Base-by-base conservation (phyloP, 129 eudicot species). In the Pittosporum tobira region DNA sequence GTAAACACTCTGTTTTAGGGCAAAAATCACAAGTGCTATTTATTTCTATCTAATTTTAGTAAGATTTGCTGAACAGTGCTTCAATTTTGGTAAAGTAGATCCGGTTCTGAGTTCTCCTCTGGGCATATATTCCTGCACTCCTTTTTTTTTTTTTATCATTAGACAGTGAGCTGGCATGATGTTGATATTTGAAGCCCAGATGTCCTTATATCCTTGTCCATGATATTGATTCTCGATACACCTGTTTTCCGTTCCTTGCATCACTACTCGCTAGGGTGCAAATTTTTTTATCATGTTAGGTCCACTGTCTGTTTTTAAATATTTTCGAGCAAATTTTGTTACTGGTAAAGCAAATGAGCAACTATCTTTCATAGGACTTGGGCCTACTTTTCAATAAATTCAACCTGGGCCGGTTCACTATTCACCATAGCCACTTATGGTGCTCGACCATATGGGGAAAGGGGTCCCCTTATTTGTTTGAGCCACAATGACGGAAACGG, bases 121-220 rank as follows among this genome's bases (percentile, higher is more conserved):
- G n/a, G n/a, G n/a, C n/a, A 29, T 52, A 37, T 27, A 30, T 30
- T 44, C 20, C 19, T 3, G 26, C 44, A 24, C 29, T 48, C 6
- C 20, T 71, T 21, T 7, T 28, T 9, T n/a, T 57, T 23, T 70
- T 48, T 69, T 55, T 51, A 58, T 57, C 54, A 63, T 71, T 63
- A 40, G 34, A 15, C 59, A 61, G 67, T 77, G 84, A 75, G 81
- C 68, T 74, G 85, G 67, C 79, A 26, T 73, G 83, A 77, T 75
- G 80, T 67, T 77, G 78, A 79, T 71, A 36, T 67, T 31, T 48
- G 57, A 44, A 18, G 59, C 28, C 18, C 57, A 71, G 68, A 68
- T 58, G 40, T 62, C 58, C 54, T 73, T 28, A 63, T 38, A 64
- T 36, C 31, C 46, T 6, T 30, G 46, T n/a, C 29, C 47, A 24